A percentile compares a stretch with the other conserved stretches of the same genome.
Conservation (phyloP, 805 yeast genomes). For the Candida hispaniensis region DNA sequence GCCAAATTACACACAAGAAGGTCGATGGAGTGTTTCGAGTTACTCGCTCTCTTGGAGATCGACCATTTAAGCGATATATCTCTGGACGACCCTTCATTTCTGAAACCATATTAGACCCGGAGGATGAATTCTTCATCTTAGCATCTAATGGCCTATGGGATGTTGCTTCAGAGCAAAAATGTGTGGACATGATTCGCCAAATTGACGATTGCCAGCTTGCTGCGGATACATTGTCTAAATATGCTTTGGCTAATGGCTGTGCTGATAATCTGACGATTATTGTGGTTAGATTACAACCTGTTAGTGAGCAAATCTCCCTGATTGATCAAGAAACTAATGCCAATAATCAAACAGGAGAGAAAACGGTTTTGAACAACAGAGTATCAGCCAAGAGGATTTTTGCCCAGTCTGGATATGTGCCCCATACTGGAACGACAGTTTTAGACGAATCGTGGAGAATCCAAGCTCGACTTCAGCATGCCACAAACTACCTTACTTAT, state of each 20-base stretch:
- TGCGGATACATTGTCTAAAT: constrained; percentile 14
- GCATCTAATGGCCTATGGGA: constrained; percentile 93
- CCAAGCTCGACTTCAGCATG: constrained; percentile 1
- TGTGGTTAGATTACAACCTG: constrained; percentile 17
- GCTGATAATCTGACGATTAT: constrained; percentile 22
- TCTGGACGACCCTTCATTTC: constrained; percentile 58
- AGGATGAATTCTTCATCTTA: constrained; percentile 61
- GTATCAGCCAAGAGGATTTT: constrained; percentile 2
- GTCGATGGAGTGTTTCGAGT: constrained; percentile 81
- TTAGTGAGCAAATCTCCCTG: constrained; percentile 2
- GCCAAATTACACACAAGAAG: constrained; percentile 8
- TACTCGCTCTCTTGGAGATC: constrained; percentile 73
- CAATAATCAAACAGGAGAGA: too few relatives aligned
- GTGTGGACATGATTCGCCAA: constrained; percentile 46
- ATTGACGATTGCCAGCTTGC: constrained; percentile 18
- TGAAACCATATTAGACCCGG: constrained; percentile 46
- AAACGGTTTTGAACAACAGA: too few relatives aligned
- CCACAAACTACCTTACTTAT: constrained; percentile 2
- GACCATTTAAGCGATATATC: constrained; percentile 62
- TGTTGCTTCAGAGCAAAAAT: constrained; percentile 61
- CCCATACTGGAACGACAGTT: constrained; percentile 7
- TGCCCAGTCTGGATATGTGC: constrained; percentile 12
- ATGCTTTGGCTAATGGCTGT: constrained; percentile 5
- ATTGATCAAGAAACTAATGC: too few relatives aligned
- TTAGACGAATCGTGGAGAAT: constrained; percentile 5